Base-by-base conservation (phyloP, 2,329 filamentous ascomycete genomes). In the Neonectria coccinea region DNA sequence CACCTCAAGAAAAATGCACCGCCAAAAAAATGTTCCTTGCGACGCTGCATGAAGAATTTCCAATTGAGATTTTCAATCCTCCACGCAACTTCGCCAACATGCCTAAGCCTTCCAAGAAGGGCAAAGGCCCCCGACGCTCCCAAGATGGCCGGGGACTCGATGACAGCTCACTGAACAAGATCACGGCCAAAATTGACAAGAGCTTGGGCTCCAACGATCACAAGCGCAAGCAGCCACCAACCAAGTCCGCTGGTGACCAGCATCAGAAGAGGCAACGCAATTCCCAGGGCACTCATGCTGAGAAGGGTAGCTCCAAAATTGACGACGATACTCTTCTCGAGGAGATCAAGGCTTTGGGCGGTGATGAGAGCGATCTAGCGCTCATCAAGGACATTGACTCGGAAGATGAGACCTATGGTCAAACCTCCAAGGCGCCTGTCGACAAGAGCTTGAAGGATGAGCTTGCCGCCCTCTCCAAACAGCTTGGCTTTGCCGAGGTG, bases 281-380 rank as follows among this genome's bases (percentile, higher is more conserved):
- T 52, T 72, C 70, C 1, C 71, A 74, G 16, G 69, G 64, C 9
- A 53, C 64, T 25, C 68, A 57, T 27, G 62, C 70, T 51, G 66
- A 66, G 5, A 78, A 74, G 70, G 70, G 70, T 25, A 59, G 65
- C 39, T 33, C 50, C 16, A 70, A 74, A 11, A 72, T 76, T 25
- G 76, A 76, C 22, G 70, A 76, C n/a, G 79, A 80, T 33, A 74
- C 77, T 12, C 79, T 91, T 5, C 78, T 91, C 8, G 84, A 87
- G 60, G 89, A 91, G 72, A 91, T 91, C 66, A 82, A 84, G 67
- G 87, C 87, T 14, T 80, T 92, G 2, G 89, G 89, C 4, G 89
- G 89, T 14, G 88, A 90, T 57, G 87, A 91, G 75, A 83, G 87
- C 45, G 89, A 91, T 67, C 75, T 90, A 47, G 85, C 87, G 39